Evolutionary conservation across 148 eudicot genomes (phyloP), one percentile per base, ranked within the genome.

Genomic region (Rhododendron molle): DNA sequence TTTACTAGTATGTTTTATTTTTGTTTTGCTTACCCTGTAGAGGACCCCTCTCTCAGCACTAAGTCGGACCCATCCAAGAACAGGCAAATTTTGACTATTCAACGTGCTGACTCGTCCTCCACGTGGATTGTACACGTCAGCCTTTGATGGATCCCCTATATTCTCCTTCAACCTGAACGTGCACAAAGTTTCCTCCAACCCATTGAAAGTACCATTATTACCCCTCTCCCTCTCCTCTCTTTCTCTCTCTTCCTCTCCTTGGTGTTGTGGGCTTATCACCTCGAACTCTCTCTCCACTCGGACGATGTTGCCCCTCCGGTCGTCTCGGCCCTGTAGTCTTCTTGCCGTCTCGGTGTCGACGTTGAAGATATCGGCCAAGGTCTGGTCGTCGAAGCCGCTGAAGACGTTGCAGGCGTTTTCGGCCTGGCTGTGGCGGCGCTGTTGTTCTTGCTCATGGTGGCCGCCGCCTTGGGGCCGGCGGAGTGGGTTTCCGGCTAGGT

Each of bases 401-500:
- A 93, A 84, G 71, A 93, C 34, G 88, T 94, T 94, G 21, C 84
- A 69, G 18, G 84, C 87, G 12, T 26, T 11, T 10, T 60, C 32
- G 5, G 43, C 47, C 40, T 65, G 74, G 74, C 50, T 18, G 38
- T 4, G 65, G 1, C 3, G 56, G 11, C 9, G 21, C 8, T 47
- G 15, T 13, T 23, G 32, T 23, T 54, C 67, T 80, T 26, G 13
- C 13, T 77, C 50, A 15, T 23, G 34, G 2, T 12, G 32, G 4
- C 76, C 12, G 34, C 20, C 10, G 0, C 30, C 30, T 56, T 80
- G 86, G 4, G 81, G 84, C 15, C 44, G 72, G 38, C 77, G 82
- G 36, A 84, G 85, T 49, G 91, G 93, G 88, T 86, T 92, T n/a
- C 95, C 97, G 30, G 97, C 97, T 10, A 94, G 83, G 92, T 86